Conservation (phyloP, 2,329 filamentous ascomycete genomes). For the Phialocephala subalpina region DNA sequence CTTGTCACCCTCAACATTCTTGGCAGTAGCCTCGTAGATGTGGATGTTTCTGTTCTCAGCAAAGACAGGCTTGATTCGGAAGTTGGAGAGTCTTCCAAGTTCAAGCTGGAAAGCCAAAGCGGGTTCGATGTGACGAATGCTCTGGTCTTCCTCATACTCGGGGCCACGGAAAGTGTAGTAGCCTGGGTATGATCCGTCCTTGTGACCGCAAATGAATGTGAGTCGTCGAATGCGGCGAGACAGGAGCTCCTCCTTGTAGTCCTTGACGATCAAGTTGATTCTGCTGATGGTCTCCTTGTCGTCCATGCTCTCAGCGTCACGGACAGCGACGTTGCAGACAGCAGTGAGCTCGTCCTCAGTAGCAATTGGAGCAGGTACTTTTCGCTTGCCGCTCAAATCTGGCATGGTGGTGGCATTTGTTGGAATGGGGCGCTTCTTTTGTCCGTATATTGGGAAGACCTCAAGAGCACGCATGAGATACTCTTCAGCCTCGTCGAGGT, state of each 20-base stretch:
- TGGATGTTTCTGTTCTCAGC: slow-evolving; percentile 99
- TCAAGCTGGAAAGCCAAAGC: slow-evolving; percentile 99
- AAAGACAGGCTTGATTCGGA: slow-evolving; percentile 98
- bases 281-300: slow-evolving; percentile 83
- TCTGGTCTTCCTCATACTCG: slow-evolving; percentile 86
- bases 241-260: slow-evolving; percentile 85
- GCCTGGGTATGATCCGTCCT: slow-evolving; percentile 91
- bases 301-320: slow-evolving; percentile 83
- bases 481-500: slow-evolving; percentile 94
- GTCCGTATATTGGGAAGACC: slow-evolving; percentile 69
- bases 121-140: slow-evolving; percentile 96
- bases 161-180: slow-evolving; percentile 99
- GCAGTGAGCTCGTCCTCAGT: slow-evolving; percentile 82
- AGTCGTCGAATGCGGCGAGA: slow-evolving; percentile 85
- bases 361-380: slow-evolving; percentile 62
- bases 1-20: slow-evolving; percentile 95
- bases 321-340: slow-evolving; percentile 91
- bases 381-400: slow-evolving; percentile 78
- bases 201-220: slow-evolving; percentile 95
- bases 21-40: slow-evolving; percentile 96
- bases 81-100: slow-evolving; percentile 91
- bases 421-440: slow-evolving; percentile 62
- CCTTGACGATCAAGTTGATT: slow-evolving; percentile 77
- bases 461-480: slow-evolving; percentile 85
- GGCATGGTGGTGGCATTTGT: slow-evolving; percentile 65